Evolutionary conservation across 148 eudicot species (phyloP).

Genomic region (Talinum fruticosum): DNA sequence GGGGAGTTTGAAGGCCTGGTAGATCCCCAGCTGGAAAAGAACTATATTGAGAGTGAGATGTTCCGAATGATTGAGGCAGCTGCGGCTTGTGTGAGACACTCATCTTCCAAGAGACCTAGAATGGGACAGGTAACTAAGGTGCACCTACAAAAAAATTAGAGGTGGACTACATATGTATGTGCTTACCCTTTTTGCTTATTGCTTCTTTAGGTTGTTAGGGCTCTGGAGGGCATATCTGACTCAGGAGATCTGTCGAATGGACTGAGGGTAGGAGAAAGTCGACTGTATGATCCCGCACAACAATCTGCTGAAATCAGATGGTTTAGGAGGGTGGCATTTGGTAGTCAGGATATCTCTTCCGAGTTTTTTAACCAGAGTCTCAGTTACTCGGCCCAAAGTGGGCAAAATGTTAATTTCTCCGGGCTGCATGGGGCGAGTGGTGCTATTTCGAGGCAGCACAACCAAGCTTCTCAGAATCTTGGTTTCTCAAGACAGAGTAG

Average conservation of each 20-base stretch:
- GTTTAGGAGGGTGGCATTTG: slow-evolving; percentile 78
- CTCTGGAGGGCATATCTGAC: slow-evolving; percentile 50
- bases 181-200: background rate
- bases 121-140: slow-evolving; percentile 78
- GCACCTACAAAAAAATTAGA: background rate
- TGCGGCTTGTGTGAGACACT: slow-evolving; percentile 89
- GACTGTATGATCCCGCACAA: slow-evolving; percentile 46
- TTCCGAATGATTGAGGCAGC: slow-evolving; percentile 75
- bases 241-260: slow-evolving; percentile 82
- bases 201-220: slow-evolving; percentile 60
- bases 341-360: slow-evolving; percentile 52
- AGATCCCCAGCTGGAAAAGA: slow-evolving; percentile 66
- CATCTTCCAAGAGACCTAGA: slow-evolving; percentile 64
- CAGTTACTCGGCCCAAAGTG: slow-evolving; percentile 17
- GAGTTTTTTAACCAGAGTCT: slow-evolving; percentile 41
- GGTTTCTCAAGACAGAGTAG: slow-evolving; percentile 19
- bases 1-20: slow-evolving; percentile 50
- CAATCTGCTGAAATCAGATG: slow-evolving; percentile 72
- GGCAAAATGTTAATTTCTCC: slow-evolving; percentile 19
- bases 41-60: slow-evolving; percentile 59
- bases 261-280: slow-evolving; percentile 81
- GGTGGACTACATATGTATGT: no score
- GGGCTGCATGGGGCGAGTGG: slow-evolving; percentile 21
- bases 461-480: slow-evolving; percentile 23
- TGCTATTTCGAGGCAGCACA: slow-evolving; percentile 12